Evolutionary conservation across 2,329 filamentous ascomycete genomes (phyloP), one percentile per base, ranked within the genome.

Genomic region (Colletotrichum lini): DNA sequence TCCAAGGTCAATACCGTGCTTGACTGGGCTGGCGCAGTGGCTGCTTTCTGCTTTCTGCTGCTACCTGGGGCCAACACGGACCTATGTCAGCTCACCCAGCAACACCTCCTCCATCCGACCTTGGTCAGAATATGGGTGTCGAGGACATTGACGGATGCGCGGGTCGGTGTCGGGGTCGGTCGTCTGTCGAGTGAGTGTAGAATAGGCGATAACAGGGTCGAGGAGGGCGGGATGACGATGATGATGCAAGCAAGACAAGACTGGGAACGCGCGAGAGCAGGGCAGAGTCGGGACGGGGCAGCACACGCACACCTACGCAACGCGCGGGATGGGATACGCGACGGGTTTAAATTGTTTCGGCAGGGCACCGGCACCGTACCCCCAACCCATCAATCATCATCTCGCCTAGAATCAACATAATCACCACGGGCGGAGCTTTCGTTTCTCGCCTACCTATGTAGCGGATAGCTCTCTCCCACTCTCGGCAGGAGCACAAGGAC

Each of bases 11-110:
- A 50, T 57, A 50, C 62, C 56, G 52, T 57, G 35, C 54, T 49
- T 49, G 45, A 65, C 65, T 57, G 38, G 54, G 57, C 56, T 44
- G 56, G 49, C 42, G 30, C 42, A 53, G 45, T 68, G 65, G 53
- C 45, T 50, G 58, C 45, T 58, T 44, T 4, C 12, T 50, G 21
- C 18, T 70, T 71, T 56, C 63, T 52, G 49, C 49, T 71, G 59
- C 65, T 53, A 61, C 50, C 56, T 61, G n/a, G 30, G 53, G 58
- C 53, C 66, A 30, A 65, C 78, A 80, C 80, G 77, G 81, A 83
- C 80, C 79, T 82, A 76, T 77, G 82, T 73, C 80, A 82, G 78
- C 81, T 82, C 74, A 79, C 79, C 68, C 70, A 79, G 78, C 75
- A 75, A 66, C 70, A 70, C 66, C 60, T 65, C 68, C 68, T 57